These are phyloP conservation scores for Inga leiocalycina DNA, from an alignment of 306 rosid species.

Conservation along the genomic window DNA sequence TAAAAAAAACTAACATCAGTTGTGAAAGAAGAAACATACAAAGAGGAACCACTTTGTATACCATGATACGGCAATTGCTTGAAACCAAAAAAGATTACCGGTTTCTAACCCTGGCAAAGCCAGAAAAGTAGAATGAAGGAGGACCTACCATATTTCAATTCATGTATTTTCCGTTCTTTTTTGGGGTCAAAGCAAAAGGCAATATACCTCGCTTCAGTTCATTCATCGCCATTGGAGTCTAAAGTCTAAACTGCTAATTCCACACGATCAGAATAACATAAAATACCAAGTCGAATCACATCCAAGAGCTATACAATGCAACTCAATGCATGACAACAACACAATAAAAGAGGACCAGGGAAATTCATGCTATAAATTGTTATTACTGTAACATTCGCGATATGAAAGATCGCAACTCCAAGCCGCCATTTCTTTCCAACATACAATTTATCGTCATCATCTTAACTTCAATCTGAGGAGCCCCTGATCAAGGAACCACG, in stretches of 20 bases:
- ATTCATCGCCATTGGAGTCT: constrained; percentile 39
- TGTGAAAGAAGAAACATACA: no score
- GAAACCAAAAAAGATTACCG: no score
- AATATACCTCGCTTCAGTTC: constrained; percentile 11
- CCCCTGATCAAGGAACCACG: constrained; percentile 69
- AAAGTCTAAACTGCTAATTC: constrained; percentile 39
- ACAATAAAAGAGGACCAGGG: constrained; percentile 11
- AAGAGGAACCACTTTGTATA: no score
- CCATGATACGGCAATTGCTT: no score
- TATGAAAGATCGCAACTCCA: constrained; percentile 40
- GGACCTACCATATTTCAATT: not conserved
- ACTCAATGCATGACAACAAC: constrained; percentile 20
- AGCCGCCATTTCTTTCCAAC: constrained; percentile 31
- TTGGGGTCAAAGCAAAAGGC: not conserved
- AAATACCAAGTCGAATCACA: constrained; percentile 31
- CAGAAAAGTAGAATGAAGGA: not conserved
- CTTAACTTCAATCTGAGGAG: constrained; percentile 53
- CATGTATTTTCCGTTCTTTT: not conserved
- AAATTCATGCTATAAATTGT: constrained; percentile 42
- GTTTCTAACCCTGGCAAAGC: no score
- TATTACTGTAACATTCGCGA: constrained; percentile 34
- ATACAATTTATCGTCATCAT: constrained; percentile 66
- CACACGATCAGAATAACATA: constrained; percentile 38
- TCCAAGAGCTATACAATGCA: constrained; percentile 45
- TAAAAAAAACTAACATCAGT: no score